phyloP scores from a whole-genome alignment of 2,329 filamentous ascomycete genomes.

The Fusarium piperis region DNA sequence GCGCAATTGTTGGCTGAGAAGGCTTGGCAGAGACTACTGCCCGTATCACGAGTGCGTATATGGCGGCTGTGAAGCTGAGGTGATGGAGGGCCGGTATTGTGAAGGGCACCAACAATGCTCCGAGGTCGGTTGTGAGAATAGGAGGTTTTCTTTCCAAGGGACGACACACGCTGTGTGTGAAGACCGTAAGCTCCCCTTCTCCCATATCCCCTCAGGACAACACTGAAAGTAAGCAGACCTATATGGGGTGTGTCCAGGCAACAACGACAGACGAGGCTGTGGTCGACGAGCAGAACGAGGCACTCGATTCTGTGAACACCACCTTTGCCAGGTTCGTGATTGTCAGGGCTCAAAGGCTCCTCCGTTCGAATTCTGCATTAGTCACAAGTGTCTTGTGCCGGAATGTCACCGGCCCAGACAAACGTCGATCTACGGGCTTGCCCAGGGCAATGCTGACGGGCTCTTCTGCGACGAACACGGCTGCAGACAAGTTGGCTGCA shows the following conservation, averaged over 20 bases:
- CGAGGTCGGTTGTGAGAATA: conserved; percentile 7
- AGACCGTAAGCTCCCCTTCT: conserved; percentile 35
- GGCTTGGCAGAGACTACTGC: conserved; percentile 35
- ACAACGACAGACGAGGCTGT: conserved; percentile 17
- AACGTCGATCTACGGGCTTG: not conserved
- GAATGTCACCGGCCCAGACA: conserved; percentile 27
- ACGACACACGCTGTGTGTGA: conserved; percentile 29
- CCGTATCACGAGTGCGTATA: conserved; percentile 41
- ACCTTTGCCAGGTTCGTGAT: conserved; percentile 36
- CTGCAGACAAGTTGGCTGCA: conserved; percentile 33
- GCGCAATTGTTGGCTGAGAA: conserved; percentile 35
- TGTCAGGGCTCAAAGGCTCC: conserved; percentile 26
- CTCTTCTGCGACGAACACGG: conserved; percentile 35
- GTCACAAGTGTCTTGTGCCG: conserved; percentile 27
- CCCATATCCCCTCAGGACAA: no score
- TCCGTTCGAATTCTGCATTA: conserved; percentile 29
- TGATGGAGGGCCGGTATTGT: conserved; percentile 33
- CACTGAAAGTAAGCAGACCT: conserved; percentile 12
- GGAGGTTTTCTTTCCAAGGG: conserved; percentile 19
- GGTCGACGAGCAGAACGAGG: conserved; percentile 12
- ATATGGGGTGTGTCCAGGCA: conserved; percentile 14
- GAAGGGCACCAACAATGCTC: conserved; percentile 29
- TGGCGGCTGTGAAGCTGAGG: conserved; percentile 40
- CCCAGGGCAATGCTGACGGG: not conserved
- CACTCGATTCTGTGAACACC: conserved; percentile 28